A percentile compares a stretch with the other conserved stretches of the same genome.
Evolutionary conservation across 495 filamentous ascomycete genomes (phyloP).

Genomic region (Neurospora africana): DNA sequence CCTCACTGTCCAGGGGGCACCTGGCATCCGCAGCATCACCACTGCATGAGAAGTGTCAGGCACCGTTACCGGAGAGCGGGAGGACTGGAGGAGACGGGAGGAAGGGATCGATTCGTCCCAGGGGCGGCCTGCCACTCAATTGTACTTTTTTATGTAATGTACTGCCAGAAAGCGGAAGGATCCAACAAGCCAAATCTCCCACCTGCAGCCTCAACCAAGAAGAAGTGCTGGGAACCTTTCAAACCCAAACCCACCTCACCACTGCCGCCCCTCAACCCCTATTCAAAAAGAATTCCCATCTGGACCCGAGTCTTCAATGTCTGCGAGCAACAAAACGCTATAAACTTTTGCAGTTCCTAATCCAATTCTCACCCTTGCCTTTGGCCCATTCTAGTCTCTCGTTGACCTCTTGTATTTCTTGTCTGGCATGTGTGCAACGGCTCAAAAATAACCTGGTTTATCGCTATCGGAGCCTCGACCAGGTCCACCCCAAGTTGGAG

Average conservation of each 20-base stretch:
- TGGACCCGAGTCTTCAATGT: neutral
- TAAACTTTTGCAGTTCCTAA: neutral
- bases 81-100: neutral
- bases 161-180: constrained; percentile 1
- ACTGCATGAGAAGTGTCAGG: neutral
- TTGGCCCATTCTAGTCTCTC: constrained; percentile 3
- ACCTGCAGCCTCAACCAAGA: neutral
- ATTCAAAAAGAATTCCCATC: constrained; percentile 1
- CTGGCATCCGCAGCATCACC: constrained; percentile 4
- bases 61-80: neutral
- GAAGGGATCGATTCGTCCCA: neutral
- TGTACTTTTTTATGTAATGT: neutral
- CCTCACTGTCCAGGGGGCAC: constrained; percentile 1
- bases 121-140: neutral
- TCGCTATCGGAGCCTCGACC: neutral
- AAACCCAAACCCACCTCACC: neutral
- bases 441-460: neutral
- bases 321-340: neutral
- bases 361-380: neutral
- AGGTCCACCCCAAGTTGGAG: neutral
- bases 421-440: neutral
- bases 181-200: neutral
- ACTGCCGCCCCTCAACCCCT: neutral
- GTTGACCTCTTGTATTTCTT: neutral
- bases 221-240: neutral